Evolutionary conservation across 306 rosid species (phyloP).

Genomic region (Prunus padus): DNA sequence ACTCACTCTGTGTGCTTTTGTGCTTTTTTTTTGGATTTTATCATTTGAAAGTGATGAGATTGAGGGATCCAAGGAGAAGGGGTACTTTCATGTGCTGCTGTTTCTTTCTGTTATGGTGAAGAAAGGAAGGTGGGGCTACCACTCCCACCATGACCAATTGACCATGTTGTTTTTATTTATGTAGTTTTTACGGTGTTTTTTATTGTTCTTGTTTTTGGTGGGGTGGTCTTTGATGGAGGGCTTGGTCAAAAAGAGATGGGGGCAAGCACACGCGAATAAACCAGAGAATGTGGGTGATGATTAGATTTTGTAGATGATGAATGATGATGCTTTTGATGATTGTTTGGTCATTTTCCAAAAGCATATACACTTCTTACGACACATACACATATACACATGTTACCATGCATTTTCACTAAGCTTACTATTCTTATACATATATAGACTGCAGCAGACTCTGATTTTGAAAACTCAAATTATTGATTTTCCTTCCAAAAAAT

Average conservation of each 20-base stretch:
- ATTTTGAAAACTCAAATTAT: background rate
- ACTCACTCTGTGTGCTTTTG: slow-evolving; percentile 15
- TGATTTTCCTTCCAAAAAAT: background rate
- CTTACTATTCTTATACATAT: background rate
- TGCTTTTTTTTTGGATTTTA: slow-evolving; percentile 40
- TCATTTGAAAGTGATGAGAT: slow-evolving; percentile 78
- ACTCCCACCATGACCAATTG: slow-evolving; percentile 23
- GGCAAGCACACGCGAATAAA: slow-evolving; percentile 42
- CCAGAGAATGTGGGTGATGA: slow-evolving; percentile 23
- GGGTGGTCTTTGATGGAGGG: slow-evolving; percentile 28
- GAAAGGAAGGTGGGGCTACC: slow-evolving; percentile 39
- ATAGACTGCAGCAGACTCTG: background rate
- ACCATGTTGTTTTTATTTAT: background rate
- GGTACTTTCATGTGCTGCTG: slow-evolving; percentile 57
- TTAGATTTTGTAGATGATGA: slow-evolving; percentile 29
- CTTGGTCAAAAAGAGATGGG: slow-evolving; percentile 58
- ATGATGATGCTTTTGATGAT: slow-evolving; percentile 50
- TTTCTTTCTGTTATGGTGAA: slow-evolving; percentile 30
- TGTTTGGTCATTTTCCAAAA: slow-evolving; percentile 63
- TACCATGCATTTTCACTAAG: background rate
- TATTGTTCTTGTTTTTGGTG: background rate
- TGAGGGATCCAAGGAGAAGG: slow-evolving; percentile 69
- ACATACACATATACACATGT: background rate
- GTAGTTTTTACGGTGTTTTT: slow-evolving; percentile 3
- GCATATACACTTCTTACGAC: slow-evolving; percentile 12